Evolutionary conservation across 2,329 filamentous ascomycete genomes (phyloP), one percentile per base, ranked within the genome.

Genomic region (Grosmannia huntii): DNA sequence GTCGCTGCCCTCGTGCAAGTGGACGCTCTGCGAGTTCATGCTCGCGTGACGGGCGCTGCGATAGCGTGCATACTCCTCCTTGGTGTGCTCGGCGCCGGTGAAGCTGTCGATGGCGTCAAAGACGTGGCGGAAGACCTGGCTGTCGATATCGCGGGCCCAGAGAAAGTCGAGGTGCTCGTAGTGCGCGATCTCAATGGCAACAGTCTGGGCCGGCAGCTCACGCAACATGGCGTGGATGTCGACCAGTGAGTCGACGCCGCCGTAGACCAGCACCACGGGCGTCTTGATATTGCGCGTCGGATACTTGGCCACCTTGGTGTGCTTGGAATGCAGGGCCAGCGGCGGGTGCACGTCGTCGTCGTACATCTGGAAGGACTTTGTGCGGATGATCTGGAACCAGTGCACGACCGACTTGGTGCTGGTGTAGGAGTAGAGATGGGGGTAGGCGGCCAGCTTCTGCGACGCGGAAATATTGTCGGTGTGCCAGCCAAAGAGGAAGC

Each of bases 371-470:
- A 99, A 97, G 28, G 84, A 90, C 66, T 90, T 89, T 66, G 92
- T 96, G 63, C 94, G 86, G 66, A 99, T 99, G 68, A 99, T 96
- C 69, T 99, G 94, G 70, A 99, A 99, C 94, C 94, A 99, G 69
- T 99, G 94, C 0, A 99, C 94, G 10, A 99, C 90, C 23, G 86
- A 91, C 73, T 99, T 99, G 59, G 90, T 96, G 69, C 89, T 95
- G 0, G 92, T 96, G 70, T 92, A 97, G 0, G 91, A 96, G 74
- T 96, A 99, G 0, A 99, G 75, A 73, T 99, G 94, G 11, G 92
- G 87, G 69, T 99, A 99, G 1, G 90, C 90, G 2, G 94, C 94
- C 21, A 99, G 81, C 68, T 99, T 99, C 71, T 99, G 94, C 59
- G 86, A 85, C 0, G 83, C 74, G 10, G 83, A 83, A 61, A 99